These are phyloP conservation scores for Psilocybe subaeruginosa DNA, from an alignment of 768 basidiomycete genomes.

Conservation along the genomic window DNA sequence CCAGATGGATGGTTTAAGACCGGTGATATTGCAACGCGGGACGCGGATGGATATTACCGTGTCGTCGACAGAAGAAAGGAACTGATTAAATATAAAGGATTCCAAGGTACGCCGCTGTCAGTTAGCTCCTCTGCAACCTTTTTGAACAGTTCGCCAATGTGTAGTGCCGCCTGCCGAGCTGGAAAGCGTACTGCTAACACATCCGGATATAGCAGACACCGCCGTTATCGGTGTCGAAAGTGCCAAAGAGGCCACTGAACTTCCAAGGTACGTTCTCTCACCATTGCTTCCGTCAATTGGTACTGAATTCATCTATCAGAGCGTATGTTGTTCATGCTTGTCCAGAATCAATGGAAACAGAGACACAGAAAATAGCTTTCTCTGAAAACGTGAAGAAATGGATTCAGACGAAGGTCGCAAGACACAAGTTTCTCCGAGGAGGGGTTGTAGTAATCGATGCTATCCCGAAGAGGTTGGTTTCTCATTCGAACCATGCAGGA, in stretches of 20 bases:
- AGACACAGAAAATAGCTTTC: constrained; percentile 45
- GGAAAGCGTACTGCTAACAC: constrained; percentile 73
- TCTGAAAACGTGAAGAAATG: constrained; percentile 59
- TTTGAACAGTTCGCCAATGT: too few relatives aligned
- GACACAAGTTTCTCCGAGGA: constrained; percentile 81
- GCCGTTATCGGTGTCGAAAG: constrained; percentile 81
- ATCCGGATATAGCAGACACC: constrained; percentile 76
- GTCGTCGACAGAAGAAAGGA: constrained; percentile 80
- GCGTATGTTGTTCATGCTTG: constrained; percentile 64
- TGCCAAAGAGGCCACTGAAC: constrained; percentile 74
- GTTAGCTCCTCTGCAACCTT: too few relatives aligned
- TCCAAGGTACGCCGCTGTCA: constrained; percentile 56
- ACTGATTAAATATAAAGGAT: constrained; percentile 82
- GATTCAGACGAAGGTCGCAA: constrained; percentile 69
- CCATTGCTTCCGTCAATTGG: not conserved
- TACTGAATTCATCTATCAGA: constrained; percentile 30
- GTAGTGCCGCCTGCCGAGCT: constrained; percentile 87
- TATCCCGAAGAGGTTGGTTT: constrained; percentile 68
- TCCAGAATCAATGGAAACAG: constrained; percentile 36
- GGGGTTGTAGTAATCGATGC: constrained; percentile 65
- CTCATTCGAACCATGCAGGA: not conserved
- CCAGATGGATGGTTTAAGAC: constrained; percentile 86
- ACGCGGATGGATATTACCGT: constrained; percentile 71
- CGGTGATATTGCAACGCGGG: constrained; percentile 75
- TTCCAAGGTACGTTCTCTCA: constrained; percentile 58